Percentiles rank a stretch among this genome's conserved stretches.
phyloP scores from a whole-genome alignment of 2,329 filamentous ascomycete species.

The Penicillium sp. region DNA sequence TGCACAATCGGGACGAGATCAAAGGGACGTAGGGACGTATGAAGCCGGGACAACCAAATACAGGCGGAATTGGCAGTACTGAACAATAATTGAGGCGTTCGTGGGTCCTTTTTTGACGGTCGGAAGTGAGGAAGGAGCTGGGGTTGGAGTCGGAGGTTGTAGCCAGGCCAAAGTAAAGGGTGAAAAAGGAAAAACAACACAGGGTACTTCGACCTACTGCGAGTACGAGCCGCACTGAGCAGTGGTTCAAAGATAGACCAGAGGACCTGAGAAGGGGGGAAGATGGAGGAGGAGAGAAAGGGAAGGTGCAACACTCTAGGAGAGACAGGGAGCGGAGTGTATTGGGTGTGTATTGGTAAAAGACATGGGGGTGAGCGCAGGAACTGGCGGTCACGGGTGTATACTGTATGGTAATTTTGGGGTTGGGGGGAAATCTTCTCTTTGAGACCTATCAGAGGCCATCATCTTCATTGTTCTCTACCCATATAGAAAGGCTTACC shows the following conservation, averaged over 20 bases:
- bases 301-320: slow-evolving; percentile 11
- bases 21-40: background rate
- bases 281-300: slow-evolving; percentile 16
- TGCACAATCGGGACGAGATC: background rate
- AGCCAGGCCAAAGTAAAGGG: slow-evolving; percentile 6
- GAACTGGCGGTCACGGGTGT: slow-evolving; percentile 9
- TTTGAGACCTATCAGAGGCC: background rate
- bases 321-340: slow-evolving; percentile 13
- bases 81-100: slow-evolving; percentile 8
- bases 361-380: background rate
- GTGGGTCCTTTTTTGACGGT: slow-evolving; percentile 8
- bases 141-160: slow-evolving; percentile 2
- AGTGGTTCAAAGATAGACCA: slow-evolving; percentile 18
- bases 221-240: slow-evolving; percentile 28
- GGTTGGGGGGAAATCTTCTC: background rate
- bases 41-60: background rate
- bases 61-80: slow-evolving; percentile 9
- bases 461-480: background rate
- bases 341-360: slow-evolving; percentile 19
- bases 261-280: slow-evolving; percentile 17
- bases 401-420: slow-evolving; percentile 6
- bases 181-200: slow-evolving; percentile 11
- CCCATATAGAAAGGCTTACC: background rate
- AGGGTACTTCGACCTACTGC: slow-evolving; percentile 23
- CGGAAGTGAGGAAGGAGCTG: slow-evolving; percentile 3